These are phyloP conservation scores for Pestalotiopsis sp. DNA, from an alignment of 2,329 filamentous ascomycete species.

Conservation along the genomic window DNA sequence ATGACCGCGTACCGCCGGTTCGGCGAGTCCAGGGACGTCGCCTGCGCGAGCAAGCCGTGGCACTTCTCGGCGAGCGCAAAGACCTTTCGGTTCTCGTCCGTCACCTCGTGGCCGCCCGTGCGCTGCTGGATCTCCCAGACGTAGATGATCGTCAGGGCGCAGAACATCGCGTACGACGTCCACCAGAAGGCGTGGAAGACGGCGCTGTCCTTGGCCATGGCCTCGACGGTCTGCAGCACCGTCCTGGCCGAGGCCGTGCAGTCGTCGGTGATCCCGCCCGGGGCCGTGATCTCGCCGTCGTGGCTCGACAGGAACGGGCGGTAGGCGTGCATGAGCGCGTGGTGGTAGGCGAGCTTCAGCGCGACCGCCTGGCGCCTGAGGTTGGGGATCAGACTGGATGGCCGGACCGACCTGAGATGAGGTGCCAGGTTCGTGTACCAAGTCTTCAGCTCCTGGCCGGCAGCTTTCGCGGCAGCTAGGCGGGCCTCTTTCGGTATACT, in stretches of 20 bases:
- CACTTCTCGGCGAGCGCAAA: slow-evolving; percentile 1
- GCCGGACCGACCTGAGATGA: not conserved
- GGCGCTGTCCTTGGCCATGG: not conserved
- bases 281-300: not conserved
- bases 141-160: not conserved
- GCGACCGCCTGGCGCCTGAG: not conserved
- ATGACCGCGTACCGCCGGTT: not conserved
- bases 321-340: not conserved
- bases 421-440: not conserved
- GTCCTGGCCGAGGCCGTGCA: not conserved
- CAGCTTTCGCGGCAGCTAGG: not conserved
- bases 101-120: not conserved
- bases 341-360: not conserved
- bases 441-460: not conserved
- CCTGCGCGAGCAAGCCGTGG: not conserved
- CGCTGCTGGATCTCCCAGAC: slow-evolving; percentile 1
- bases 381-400: not conserved
- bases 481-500: not conserved
- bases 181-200: not conserved
- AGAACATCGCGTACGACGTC: not conserved
- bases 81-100: not conserved
- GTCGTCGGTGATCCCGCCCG: not conserved
- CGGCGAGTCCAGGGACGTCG: not conserved
- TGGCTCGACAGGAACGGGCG: not conserved
- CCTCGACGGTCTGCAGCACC: not conserved